These are phyloP conservation scores for Phytophthora multivora DNA, from an alignment of 352 stramenopile genomes.

Conservation along the genomic window DNA sequence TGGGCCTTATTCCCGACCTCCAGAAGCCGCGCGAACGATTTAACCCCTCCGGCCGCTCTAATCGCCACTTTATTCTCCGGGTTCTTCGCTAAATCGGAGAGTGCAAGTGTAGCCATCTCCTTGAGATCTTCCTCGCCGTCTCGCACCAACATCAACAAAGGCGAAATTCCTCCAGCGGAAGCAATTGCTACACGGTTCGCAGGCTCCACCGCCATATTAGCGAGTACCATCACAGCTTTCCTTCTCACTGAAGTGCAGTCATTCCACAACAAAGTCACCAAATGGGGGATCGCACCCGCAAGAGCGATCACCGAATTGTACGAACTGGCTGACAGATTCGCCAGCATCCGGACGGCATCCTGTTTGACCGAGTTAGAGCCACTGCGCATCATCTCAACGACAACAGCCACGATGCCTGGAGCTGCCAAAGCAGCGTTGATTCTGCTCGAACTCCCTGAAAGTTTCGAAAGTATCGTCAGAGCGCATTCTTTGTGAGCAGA, in stretches of 20 bases:
- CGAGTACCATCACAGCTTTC: constrained; percentile 1
- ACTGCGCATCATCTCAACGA: background rate
- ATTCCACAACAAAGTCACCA: constrained; percentile 16
- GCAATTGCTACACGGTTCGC: constrained; percentile 2
- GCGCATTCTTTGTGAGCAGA: constrained; percentile 2
- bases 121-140: constrained; percentile 12
- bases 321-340: constrained; percentile 9
- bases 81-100: constrained; percentile 12
- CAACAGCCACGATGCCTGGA: background rate
- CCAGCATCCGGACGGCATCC: background rate
- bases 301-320: constrained; percentile 7
- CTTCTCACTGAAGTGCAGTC: background rate
- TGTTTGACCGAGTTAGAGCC: no score
- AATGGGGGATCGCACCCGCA: constrained; percentile 4
- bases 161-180: constrained; percentile 9
- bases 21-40: constrained; percentile 5
- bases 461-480: background rate
- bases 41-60: constrained; percentile 3
- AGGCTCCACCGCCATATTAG: constrained; percentile 1
- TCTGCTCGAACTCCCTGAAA: background rate
- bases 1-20: constrained; percentile 3
- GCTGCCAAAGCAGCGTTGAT: background rate
- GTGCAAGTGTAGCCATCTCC: background rate
- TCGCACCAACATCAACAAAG: constrained; percentile 10
- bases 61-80: constrained; percentile 10